Percentiles rank a stretch among this genome's conserved stretches.
Conservation (phyloP, 192 early-diverging fungal genomes). For the Piromyces finnis region DNA sequence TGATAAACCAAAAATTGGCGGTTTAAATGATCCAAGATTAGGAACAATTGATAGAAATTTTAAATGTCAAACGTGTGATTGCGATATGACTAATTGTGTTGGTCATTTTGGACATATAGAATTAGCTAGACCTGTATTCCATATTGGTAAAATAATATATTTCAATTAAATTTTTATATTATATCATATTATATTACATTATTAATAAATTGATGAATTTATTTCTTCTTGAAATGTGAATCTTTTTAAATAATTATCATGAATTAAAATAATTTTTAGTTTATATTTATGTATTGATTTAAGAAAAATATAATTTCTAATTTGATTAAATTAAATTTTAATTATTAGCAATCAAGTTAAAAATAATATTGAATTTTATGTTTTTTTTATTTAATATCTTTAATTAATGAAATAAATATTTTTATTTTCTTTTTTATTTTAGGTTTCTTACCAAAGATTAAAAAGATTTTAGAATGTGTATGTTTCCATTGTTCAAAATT, state of each 20-base stretch:
- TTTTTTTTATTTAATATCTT: no score
- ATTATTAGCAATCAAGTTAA: no score
- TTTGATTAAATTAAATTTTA: no score
- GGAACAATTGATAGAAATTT: conserved; percentile 95
- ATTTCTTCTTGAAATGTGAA: no score
- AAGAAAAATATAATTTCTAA: no score
- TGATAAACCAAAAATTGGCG: conserved; percentile 65
- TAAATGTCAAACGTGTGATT: conserved; percentile 90
- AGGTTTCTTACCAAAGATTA: conserved; percentile 84
- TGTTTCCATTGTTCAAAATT: conserved; percentile 88
- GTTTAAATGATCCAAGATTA: conserved; percentile 82
- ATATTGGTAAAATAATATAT: conserved; percentile 49
- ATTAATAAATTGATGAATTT: no score
- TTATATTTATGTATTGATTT: no score
- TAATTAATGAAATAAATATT: not conserved
- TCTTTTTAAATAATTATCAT: no score
- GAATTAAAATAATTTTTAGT: no score
- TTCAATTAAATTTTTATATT: not conserved
- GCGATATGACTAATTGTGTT: conserved; percentile 86
- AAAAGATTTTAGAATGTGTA: conserved; percentile 93
- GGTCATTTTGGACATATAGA: conserved; percentile 98
- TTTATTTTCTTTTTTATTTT: no score
- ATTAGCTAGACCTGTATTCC: conserved; percentile 86
- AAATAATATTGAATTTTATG: no score
- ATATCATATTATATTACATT: no score